Percentiles rank a stretch among this genome's conserved stretches.
Evolutionary conservation across 2,329 filamentous ascomycete genomes (phyloP).

Genomic region (Sporothrix dimorphospora): DNA sequence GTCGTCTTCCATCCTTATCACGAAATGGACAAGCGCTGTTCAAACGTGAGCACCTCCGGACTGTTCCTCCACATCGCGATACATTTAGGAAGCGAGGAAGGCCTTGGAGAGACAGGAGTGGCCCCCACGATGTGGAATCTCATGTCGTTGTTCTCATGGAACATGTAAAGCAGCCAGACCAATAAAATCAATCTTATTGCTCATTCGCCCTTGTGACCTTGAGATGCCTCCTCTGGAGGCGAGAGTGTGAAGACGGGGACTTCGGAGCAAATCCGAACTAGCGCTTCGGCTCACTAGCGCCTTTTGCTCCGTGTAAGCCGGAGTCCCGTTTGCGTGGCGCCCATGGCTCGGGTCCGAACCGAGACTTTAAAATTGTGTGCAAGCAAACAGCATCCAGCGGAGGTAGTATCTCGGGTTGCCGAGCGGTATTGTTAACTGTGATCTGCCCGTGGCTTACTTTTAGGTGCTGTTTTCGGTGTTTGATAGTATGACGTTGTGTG

Average conservation of each 20-base stretch:
- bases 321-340: no score
- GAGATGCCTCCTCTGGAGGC: background rate
- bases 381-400: no score
- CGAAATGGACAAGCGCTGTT: background rate
- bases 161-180: background rate
- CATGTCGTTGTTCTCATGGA: background rate
- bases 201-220: background rate
- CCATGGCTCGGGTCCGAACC: background rate
- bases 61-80: conserved; percentile 1
- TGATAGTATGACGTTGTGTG: background rate
- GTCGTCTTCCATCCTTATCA: no score
- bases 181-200: background rate
- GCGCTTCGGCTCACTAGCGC: background rate
- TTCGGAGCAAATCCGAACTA: background rate
- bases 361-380: background rate
- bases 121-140: background rate
- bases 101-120: background rate
- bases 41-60: background rate
- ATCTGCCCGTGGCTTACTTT: no score
- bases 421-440: background rate
- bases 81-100: background rate
- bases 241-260: background rate
- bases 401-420: no score
- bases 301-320: background rate
- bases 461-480: background rate